Evolutionary conservation across 2,329 filamentous ascomycete species (phyloP).

Genomic region (Fusarium phyllophilum): DNA sequence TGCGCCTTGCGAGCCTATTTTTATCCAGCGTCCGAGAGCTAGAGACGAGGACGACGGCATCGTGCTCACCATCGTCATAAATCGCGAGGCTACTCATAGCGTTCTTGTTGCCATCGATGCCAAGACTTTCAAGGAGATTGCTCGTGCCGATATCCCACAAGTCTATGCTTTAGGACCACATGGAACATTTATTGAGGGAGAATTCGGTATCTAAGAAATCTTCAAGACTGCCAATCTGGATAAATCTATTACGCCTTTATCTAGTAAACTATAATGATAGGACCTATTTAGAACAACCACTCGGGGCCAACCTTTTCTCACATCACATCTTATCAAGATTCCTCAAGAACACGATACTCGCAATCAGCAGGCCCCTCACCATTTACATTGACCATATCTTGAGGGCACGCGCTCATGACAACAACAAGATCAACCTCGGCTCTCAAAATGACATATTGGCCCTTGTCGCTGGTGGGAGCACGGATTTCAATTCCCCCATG

Average conservation of each 20-base stretch:
- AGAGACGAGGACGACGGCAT: neutral
- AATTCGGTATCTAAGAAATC: neutral
- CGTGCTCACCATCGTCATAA: neutral
- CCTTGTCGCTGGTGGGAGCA: neutral
- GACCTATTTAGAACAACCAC: fast-evolving
- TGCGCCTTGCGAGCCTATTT: neutral
- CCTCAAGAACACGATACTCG: neutral
- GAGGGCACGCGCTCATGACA: neutral
- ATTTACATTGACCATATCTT: neutral
- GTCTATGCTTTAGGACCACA: neutral
- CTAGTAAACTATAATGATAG: neutral
- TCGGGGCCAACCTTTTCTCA: fast-evolving
- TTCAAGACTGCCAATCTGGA: fast-evolving
- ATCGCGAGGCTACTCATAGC: neutral
- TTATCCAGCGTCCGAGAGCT: neutral
- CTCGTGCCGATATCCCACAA: neutral
- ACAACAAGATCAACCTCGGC: neutral
- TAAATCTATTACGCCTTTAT: neutral
- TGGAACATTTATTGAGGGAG: neutral
- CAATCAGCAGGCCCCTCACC: neutral
- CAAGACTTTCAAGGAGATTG: neutral
- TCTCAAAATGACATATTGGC: neutral
- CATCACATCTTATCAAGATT: fast-evolving
- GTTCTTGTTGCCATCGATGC: neutral
- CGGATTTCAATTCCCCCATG: neutral